phyloP scores from a whole-genome alignment of 352 stramenopile species.

The Aphanomyces stellatus region DNA sequence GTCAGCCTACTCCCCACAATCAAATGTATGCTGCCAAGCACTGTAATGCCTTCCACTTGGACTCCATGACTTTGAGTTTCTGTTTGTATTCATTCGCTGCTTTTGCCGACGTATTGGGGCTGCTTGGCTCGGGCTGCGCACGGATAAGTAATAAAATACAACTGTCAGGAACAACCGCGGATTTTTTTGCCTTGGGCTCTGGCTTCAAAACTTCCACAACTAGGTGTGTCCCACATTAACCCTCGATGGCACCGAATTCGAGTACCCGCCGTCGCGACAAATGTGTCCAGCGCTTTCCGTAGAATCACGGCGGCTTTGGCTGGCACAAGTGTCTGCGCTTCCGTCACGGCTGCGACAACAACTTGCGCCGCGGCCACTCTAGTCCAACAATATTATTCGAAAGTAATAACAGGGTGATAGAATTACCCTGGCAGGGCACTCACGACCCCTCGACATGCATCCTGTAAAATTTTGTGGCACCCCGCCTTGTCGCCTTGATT shows the following conservation, averaged over 20 bases:
- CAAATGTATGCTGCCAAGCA: neutral
- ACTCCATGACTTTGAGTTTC: slow-evolving; percentile 63
- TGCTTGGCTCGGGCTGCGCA: neutral
- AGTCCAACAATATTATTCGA: neutral
- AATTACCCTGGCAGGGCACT: slow-evolving; percentile 25
- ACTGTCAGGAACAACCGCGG: neutral
- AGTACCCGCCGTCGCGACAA: slow-evolving; percentile 25
- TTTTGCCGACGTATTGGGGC: slow-evolving; percentile 21
- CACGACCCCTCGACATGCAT: slow-evolving; percentile 36
- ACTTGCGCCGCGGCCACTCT: neutral
- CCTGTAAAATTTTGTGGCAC: slow-evolving; percentile 58
- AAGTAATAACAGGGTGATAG: neutral
- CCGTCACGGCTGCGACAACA: slow-evolving; percentile 19
- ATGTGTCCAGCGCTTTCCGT: slow-evolving; percentile 48
- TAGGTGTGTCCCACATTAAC: too few relatives aligned
- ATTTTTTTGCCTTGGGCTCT: neutral
- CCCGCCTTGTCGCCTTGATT: slow-evolving; percentile 68
- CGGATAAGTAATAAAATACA: neutral
- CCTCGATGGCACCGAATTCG: neutral
- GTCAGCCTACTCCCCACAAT: slow-evolving; percentile 26
- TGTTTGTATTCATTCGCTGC: slow-evolving; percentile 54
- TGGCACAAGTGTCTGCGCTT: slow-evolving; percentile 38
- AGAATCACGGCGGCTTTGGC: slow-evolving; percentile 51
- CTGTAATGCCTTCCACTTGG: slow-evolving; percentile 36
- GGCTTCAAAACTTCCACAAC: neutral